Evolutionary conservation across 2,329 filamentous ascomycete genomes (phyloP).

Genomic region (Pestalotiopsis sp.): DNA sequence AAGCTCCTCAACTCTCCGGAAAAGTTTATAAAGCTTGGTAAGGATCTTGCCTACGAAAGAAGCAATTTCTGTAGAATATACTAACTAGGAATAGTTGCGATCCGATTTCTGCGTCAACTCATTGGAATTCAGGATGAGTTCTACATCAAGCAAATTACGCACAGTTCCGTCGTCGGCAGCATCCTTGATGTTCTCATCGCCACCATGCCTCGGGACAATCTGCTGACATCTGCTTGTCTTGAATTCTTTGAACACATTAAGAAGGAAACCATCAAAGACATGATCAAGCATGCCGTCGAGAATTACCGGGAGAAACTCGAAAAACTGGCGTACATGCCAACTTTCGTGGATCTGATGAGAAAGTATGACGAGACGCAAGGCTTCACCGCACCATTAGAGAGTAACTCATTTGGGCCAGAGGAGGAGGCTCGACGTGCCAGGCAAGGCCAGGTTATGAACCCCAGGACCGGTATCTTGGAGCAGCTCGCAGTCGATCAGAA

Average conservation of each 20-base stretch:
- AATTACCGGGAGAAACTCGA: slow-evolving; percentile 79
- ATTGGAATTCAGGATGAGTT: slow-evolving; percentile 88
- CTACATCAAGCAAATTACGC: slow-evolving; percentile 82
- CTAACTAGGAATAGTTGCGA: slow-evolving; percentile 60
- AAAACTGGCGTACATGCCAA: slow-evolving; percentile 79
- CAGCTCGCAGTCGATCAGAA: slow-evolving; percentile 74
- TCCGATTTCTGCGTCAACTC: slow-evolving; percentile 91
- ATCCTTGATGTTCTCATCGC: slow-evolving; percentile 82
- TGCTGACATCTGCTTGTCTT: slow-evolving; percentile 89
- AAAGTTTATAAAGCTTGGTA: slow-evolving; percentile 90
- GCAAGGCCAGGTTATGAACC: slow-evolving; percentile 35
- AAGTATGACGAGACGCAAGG: slow-evolving; percentile 80
- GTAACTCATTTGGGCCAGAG: slow-evolving; percentile 74
- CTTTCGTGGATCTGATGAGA: slow-evolving; percentile 75
- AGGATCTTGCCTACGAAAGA: slow-evolving; percentile 13
- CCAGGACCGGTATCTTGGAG: slow-evolving; percentile 67
- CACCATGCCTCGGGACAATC: slow-evolving; percentile 88
- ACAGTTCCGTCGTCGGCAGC: slow-evolving; percentile 79
- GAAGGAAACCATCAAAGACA: slow-evolving; percentile 76
- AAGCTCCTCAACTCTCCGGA: slow-evolving; percentile 82
- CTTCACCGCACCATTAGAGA: slow-evolving; percentile 61
- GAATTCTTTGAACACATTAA: slow-evolving; percentile 93
- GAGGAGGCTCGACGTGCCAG: slow-evolving; percentile 52
- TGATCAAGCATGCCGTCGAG: slow-evolving; percentile 83
- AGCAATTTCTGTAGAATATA: neutral